Conservation (phyloP, 805 yeast species). For the Yueomyces sinensis region DNA sequence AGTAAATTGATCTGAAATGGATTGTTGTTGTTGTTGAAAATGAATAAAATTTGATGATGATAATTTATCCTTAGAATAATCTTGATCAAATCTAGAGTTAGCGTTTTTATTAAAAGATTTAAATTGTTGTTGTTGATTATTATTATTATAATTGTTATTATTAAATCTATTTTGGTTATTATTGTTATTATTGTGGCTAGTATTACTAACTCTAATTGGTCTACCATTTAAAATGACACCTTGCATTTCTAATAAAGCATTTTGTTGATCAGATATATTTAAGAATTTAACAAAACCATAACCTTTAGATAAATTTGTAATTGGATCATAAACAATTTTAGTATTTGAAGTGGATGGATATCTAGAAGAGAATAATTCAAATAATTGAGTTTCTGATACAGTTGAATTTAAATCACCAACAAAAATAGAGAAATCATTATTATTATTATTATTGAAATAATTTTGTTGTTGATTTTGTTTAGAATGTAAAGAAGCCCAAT, state of each 20-base stretch:
- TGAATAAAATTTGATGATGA: not conserved
- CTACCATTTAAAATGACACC: constrained; percentile 59
- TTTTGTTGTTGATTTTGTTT: not conserved
- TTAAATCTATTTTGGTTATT: not conserved
- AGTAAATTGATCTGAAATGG: constrained; percentile 49
- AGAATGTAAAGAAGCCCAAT: constrained; percentile 50
- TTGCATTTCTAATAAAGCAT: constrained; percentile 71
- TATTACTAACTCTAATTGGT: constrained; percentile 66
- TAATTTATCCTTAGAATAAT: not conserved
- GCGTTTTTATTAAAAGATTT: not conserved
- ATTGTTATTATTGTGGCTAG: constrained; percentile 15
- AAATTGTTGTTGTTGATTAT: not conserved
- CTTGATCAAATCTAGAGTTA: not conserved
- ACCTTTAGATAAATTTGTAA: constrained; percentile 62
- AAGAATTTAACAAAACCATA: constrained; percentile 81
- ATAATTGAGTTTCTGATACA: constrained; percentile 51
- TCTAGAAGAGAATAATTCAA: constrained; percentile 51
- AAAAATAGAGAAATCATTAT: constrained; percentile 52
- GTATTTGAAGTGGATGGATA: constrained; percentile 67
- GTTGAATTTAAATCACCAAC: constrained; percentile 77
- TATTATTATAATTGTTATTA: constrained; percentile 36
- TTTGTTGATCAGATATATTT: constrained; percentile 51
- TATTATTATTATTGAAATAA: not conserved
- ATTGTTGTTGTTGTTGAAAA: constrained; percentile 31
- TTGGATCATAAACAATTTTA: constrained; percentile 64